Base-by-base conservation (phyloP, 352 stramenopile genomes). In the Globisporangium megalacanthum region DNA sequence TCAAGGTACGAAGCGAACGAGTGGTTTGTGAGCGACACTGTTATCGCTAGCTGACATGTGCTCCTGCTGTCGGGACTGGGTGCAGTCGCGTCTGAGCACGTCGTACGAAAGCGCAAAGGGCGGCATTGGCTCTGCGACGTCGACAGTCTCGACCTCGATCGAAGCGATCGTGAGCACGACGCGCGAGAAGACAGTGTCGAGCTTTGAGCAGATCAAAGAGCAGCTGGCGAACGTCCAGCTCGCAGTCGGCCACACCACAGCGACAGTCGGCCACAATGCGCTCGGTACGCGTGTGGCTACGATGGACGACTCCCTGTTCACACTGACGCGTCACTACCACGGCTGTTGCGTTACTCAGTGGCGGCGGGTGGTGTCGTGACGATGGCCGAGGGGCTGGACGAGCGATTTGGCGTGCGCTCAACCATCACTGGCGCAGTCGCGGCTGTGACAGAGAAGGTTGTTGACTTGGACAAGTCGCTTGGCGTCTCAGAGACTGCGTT, bases 111-210 rank as follows among this genome's bases (percentile, higher is more conserved):
- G 64, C 2, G 74, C 79, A 51, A 73, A 74, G 61, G 67, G 67
- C 53, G 71, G 71, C 44, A 58, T 80, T 35, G 67, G 65, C 49
- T 66, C 61, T 5, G 69, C 72, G 20, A 60, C 68, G 10, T 70
- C 61, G 49, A 75, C 70, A 29, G 72, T 86, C 49, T 83, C 72
- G 39, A 83, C 60, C n/a, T 89, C 79, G 41, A 83, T 89, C 52
- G 79, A 89, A 61, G 58, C 77, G 54, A 81, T 89, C 60, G 76
- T 89, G 50, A 72, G 70, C 39, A 72, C 74, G 36, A 84, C 79
- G 22, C 76, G 73, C 52, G 64, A 72, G 39, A 68, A 66, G 49
- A 84, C 75, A 39, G 77, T 62, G 51, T 83, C 73, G n/a, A 78
- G 69, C 58, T 85, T 88, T 22, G 73, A 87, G 51, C 70, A 82